Conservation (phyloP, 1,284 basidiomycete species). For the Ganoderma leucocontextum region DNA sequence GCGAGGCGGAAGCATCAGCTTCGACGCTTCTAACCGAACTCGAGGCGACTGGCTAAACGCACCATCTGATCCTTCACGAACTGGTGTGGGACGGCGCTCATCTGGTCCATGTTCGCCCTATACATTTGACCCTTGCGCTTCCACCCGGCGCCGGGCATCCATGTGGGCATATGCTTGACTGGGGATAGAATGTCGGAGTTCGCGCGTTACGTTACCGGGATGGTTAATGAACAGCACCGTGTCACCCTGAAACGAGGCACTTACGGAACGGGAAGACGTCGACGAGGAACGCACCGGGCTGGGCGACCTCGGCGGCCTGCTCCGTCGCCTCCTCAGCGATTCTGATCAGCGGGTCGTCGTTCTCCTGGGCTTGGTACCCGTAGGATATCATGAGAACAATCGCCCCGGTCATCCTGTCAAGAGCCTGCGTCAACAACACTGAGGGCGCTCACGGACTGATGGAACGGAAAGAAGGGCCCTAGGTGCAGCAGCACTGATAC, state of each 20-base stretch:
- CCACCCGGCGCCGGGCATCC: constrained; percentile 73
- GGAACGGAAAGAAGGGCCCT: not conserved
- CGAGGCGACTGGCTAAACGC: constrained; percentile 19
- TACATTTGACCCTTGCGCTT: constrained; percentile 59
- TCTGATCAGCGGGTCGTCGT: constrained; percentile 63
- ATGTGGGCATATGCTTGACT: constrained; percentile 68
- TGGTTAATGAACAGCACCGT: not conserved
- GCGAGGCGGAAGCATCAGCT: not conserved
- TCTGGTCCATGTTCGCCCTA: constrained; percentile 55
- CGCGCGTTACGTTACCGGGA: not conserved
- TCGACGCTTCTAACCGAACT: not conserved
- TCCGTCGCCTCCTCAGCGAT: constrained; percentile 64
- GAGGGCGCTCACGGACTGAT: not conserved
- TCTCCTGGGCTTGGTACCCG: constrained; percentile 65
- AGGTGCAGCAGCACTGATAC: not conserved
- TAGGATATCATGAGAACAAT: constrained; percentile 68
- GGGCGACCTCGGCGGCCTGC: constrained; percentile 65
- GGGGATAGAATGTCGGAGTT: not conserved
- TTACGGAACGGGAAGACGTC: constrained; percentile 44
- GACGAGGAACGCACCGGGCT: constrained; percentile 45
- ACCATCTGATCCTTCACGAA: constrained; percentile 72
- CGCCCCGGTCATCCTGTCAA: constrained; percentile 61
- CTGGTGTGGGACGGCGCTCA: constrained; percentile 63
- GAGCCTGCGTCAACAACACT: not conserved
- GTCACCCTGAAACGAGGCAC: constrained; percentile 3